Evolutionary conservation across 345 rosid species (phyloP), one percentile per base, ranked within the genome.

Genomic region (Dipteronia dyeriana): DNA sequence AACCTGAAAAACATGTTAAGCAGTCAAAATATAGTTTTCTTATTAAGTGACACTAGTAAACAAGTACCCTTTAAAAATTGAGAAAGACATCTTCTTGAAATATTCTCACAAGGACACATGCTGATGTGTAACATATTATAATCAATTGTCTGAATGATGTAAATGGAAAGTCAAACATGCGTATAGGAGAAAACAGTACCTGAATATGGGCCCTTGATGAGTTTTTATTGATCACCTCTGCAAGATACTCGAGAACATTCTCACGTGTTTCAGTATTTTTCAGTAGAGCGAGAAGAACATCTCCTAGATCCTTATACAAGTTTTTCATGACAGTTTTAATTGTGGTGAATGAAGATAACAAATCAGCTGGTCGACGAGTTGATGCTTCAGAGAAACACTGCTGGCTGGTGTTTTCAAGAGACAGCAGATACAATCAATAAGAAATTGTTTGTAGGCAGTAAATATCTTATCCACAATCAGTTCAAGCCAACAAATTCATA

Each of bases 341-440:
- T 7, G 97, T 92, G 67, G 93, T 76, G 83, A 96, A 96, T 68
- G 99, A 92, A 69, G 99, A 96, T 74, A 88, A 65, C 76, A 96
- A 84, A 82, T 96, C 98, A 82, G 92, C 87, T 3, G 89, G 90
- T 25, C 95, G 89, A 66, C 93, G 89, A 66, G 87, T 94, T 25
- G 99, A 90, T 77, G 90, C 87, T n/a, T 89, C 95, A 62, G 97
- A 92, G 89, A 96, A 96, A 80, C 97, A 96, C 78, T 94, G 98
- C 85, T 88, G 95, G 76, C 99, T 96, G 91, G 75, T 71, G 82
- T 82, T 75, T 79, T 76, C 78, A 85, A 74, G 75, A 83, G 25
- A 54, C 13, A 79, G 16, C 34, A 12, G 34, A 66, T 79, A 26
- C 49, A 70, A 65, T 63, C 53, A 60, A 31, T 17, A 67, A 59